These are phyloP conservation scores for Caryopteris hybrid DNA, from an alignment of 305 asterid genomes.

Conservation along the genomic window DNA sequence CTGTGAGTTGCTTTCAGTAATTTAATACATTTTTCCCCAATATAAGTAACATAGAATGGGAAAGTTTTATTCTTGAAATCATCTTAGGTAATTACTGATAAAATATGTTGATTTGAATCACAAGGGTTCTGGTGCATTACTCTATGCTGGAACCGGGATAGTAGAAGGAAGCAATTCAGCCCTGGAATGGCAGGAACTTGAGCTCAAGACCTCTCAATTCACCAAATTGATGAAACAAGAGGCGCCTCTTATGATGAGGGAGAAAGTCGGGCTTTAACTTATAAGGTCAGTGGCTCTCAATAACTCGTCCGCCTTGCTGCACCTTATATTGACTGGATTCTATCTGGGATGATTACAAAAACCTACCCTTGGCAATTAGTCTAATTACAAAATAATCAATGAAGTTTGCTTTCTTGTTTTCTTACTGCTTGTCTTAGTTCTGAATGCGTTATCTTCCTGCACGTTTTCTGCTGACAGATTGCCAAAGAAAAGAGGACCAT, in stretches of 20 bases:
- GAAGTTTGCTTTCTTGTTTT: background rate
- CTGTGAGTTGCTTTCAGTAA: background rate
- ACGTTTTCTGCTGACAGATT: constrained; percentile 22
- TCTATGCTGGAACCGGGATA: constrained; percentile 94
- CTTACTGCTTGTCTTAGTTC: constrained; percentile 2
- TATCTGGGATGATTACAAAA: too few species aligned
- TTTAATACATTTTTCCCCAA: too few species aligned
- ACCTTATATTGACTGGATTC: too few species aligned
- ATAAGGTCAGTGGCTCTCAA: constrained; percentile 33
- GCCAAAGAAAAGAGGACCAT: constrained; percentile 18
- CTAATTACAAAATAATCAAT: too few species aligned
- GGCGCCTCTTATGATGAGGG: constrained; percentile 38
- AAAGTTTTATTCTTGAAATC: background rate
- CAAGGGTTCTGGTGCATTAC: constrained; percentile 75
- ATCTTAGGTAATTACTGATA: background rate
- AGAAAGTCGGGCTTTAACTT: constrained; percentile 29
- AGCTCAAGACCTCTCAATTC: constrained; percentile 96
- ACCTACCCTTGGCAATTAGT: too few species aligned
- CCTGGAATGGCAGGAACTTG: constrained; percentile 92
- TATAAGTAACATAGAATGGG: background rate
- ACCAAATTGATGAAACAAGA: constrained; percentile 83
- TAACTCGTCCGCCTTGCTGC: background rate
- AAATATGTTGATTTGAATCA: constrained; percentile 13
- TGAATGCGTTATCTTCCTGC: constrained; percentile 1
- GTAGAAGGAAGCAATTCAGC: constrained; percentile 85